Evolutionary conservation across 345 rosid genomes (phyloP).

Genomic region (Acer negundo): DNA sequence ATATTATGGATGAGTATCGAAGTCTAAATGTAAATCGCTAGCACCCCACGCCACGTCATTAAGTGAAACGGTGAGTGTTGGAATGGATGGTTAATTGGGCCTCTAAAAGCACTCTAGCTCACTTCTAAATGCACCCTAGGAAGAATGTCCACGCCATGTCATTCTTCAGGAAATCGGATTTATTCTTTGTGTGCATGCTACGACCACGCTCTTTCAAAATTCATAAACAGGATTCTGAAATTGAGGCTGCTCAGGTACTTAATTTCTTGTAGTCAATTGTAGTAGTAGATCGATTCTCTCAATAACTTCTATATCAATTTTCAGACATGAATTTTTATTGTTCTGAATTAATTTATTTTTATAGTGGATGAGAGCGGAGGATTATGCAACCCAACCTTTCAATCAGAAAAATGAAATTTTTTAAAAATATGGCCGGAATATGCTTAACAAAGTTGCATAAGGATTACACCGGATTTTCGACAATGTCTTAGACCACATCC

Average conservation of each 20-base stretch:
- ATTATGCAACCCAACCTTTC: constrained; percentile 64
- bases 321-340: no score
- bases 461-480: constrained; percentile 53
- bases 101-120: no score
- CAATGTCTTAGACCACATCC: constrained; percentile 37
- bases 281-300: not conserved
- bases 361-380: constrained; percentile 78
- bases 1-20: no score
- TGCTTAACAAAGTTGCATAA: constrained; percentile 49
- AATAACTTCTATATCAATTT: no score
- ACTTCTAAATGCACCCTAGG: no score
- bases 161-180: constrained; percentile 57
- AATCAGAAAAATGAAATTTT: constrained; percentile 38
- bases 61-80: no score
- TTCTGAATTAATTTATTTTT: no score
- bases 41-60: no score
- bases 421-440: constrained; percentile 53
- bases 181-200: constrained; percentile 60
- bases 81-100: no score
- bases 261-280: not conserved
- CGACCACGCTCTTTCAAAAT: constrained; percentile 45
- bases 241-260: constrained; percentile 59
- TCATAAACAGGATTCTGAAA: constrained; percentile 54
- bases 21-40: no score
- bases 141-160: no score